Base-by-base conservation (phyloP, 2,329 filamentous ascomycete species). In the Cladosporium colombiae region DNA sequence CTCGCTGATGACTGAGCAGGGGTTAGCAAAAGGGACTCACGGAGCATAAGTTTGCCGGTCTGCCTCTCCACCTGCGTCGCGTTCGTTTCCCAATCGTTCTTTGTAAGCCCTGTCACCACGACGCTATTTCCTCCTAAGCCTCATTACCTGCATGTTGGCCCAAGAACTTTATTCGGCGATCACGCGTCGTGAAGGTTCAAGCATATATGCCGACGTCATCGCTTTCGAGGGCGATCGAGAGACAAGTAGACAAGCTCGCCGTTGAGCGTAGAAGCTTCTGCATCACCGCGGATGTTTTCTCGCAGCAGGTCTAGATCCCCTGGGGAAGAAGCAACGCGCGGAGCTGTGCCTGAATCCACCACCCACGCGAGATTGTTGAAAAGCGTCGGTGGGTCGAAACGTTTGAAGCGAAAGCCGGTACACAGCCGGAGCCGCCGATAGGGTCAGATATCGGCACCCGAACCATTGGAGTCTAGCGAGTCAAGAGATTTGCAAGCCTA, bases 311-410 rank as follows among this genome's bases (percentile, higher is more conserved):
- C 56, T 59, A 44, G 56, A 59, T 59, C 21, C 14, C 25, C 14
- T 37, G 55, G 21, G 55, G 52, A 57, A 40, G 21, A 31, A 25
- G 33, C 33, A 44, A 21, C 27, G 35, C 23, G 56, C 37, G 33
- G 56, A 59, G 35, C 56, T 33, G 27, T 55, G 27, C 52, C 40
- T 46, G 40, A 21, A 46, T 49, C 57, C 57, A 60, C 37, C 27
- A 49, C 40, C 27, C 57, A 60, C 57, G 57, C 57, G 57, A 60
- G 57, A 50, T 60, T 60, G 57, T 23, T 33, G 55, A 57, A 57
- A 33, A 33, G 55, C n/a, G 55, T 40, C 18, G 55, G 55, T 57
- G 55, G 55, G 55, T 25, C 55, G 3, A 37, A 57, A 57, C 55
- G 55, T 40, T 21, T 27, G 3, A 16, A 57, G 16, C 18, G 50